Base-by-base conservation (phyloP, 345 rosid genomes). In the Gossypium bickii region DNA sequence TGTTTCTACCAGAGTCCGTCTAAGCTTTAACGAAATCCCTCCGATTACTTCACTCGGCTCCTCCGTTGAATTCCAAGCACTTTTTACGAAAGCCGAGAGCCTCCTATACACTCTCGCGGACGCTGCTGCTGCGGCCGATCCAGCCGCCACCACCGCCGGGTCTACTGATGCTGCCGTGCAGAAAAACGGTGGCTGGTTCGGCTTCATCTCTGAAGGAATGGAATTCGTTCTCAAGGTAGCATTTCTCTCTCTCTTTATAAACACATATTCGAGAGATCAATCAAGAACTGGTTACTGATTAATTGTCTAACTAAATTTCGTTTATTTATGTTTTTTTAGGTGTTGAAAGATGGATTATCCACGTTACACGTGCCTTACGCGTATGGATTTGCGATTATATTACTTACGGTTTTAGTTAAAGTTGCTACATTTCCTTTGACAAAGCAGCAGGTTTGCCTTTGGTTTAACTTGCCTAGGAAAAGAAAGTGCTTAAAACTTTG, bases 161-260 rank as follows among this genome's bases (percentile, higher is more conserved):
- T 77, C 95, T 1, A 66, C 86, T 59, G 97, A 88, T 58, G 79
- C 81, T 6, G 80, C 85, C 38, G 85, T 76, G 12, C 96, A 89
- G 80, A 95, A 91, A 86, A 89, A 60, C 72, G 94, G 97, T 9
- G 94, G 98, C 8, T 95, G 98, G 98, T 93, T 95, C 74, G 94
- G 94, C 9, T 93, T 93, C 53, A 91, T 95, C 80, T 86, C 99
- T 9, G 96, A 95, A 15, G 81, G 80, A 16, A 93, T 93, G 99
- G 99, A 95, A 74, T 65, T 87, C 64, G 97, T 93, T 34, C 98
- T 93, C 58, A 95, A 92, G 94, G 99, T 90, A 75, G 59, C 17
- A 10, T 10, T 52, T n/a, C 15, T 11, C 22, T 53, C 18, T 34
- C 9, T 1, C 13, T 12, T 7, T 62, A 47, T 61, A 45, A 29